Conservation (phyloP, 2,329 filamentous ascomycete genomes). For the Coniochaeta ligniaria region DNA sequence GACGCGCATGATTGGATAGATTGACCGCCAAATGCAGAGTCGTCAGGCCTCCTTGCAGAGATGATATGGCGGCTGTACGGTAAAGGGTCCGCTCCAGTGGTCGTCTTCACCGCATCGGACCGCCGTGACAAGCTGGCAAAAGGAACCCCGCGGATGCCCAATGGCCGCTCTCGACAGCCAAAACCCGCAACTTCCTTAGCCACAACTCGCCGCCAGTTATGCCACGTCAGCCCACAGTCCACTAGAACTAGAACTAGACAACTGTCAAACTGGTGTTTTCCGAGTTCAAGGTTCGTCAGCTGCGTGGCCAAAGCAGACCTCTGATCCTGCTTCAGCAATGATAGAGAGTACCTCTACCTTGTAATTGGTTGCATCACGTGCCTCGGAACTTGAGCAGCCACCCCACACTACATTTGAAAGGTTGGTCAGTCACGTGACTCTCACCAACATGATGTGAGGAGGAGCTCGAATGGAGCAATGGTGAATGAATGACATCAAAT, state of each 20-base stretch:
- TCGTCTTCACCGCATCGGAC: background rate
- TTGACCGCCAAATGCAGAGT: background rate
- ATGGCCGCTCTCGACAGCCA: background rate
- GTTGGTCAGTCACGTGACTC: no score
- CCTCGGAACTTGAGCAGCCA: no score
- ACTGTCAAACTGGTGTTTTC: background rate
- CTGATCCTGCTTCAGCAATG: no score
- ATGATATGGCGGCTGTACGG: background rate
- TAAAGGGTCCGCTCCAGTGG: background rate
- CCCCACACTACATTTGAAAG: no score
- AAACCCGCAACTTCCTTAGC: background rate
- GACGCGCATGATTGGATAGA: background rate
- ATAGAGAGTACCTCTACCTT: no score
- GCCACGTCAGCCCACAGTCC: background rate
- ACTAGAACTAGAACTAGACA: no score
- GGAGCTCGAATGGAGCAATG: no score
- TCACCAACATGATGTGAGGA: no score
- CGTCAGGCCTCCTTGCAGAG: background rate
- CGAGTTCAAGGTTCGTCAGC: background rate
- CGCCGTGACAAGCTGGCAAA: background rate
- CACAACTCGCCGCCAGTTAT: background rate
- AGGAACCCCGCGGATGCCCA: background rate
- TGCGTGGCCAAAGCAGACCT: no score
- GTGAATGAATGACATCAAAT: no score
- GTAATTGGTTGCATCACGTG: no score